Conservation (phyloP, 192 early-diverging fungal species). For the Martensiomyces pterosporus region DNA sequence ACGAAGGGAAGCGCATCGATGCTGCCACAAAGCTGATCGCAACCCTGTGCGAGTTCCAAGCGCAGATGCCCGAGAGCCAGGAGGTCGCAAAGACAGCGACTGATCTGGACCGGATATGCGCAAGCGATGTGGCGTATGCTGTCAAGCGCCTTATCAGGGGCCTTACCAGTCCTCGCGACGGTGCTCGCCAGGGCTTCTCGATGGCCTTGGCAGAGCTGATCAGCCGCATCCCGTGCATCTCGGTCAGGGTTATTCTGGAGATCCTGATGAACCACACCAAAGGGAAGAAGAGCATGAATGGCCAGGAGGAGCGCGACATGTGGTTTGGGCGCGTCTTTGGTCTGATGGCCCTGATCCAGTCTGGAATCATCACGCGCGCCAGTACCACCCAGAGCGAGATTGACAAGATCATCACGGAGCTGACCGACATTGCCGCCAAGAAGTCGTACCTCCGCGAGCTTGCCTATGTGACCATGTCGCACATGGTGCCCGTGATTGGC, state of each 20-base stretch:
- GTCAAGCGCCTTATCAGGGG: constrained; percentile 85
- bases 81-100: constrained; percentile 55
- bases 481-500: constrained; percentile 39
- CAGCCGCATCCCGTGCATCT: constrained; percentile 44
- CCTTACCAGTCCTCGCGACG: constrained; percentile 77
- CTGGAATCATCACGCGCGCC: constrained; percentile 65
- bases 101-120: constrained; percentile 59
- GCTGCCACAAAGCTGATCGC: constrained; percentile 65
- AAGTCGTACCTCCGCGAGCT: constrained; percentile 82
- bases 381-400: constrained; percentile 68
- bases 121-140: constrained; percentile 82
- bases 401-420: constrained; percentile 59
- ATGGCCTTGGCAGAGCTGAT: constrained; percentile 86
- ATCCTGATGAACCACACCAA: constrained; percentile 63
- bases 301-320: constrained; percentile 86
- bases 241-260: constrained; percentile 62
- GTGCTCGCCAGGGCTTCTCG: constrained; percentile 92
- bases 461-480: constrained; percentile 63
- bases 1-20: constrained; percentile 56
- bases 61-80: constrained; percentile 19
- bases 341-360: constrained; percentile 71
- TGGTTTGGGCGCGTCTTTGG: constrained; percentile 92
- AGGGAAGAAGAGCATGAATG: constrained; percentile 60
- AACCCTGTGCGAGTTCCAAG: constrained; percentile 55
- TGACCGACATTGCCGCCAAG: constrained; percentile 63